These are phyloP conservation scores for Lachancea quebecensis DNA, from an alignment of 805 yeast species.

Conservation along the genomic window DNA sequence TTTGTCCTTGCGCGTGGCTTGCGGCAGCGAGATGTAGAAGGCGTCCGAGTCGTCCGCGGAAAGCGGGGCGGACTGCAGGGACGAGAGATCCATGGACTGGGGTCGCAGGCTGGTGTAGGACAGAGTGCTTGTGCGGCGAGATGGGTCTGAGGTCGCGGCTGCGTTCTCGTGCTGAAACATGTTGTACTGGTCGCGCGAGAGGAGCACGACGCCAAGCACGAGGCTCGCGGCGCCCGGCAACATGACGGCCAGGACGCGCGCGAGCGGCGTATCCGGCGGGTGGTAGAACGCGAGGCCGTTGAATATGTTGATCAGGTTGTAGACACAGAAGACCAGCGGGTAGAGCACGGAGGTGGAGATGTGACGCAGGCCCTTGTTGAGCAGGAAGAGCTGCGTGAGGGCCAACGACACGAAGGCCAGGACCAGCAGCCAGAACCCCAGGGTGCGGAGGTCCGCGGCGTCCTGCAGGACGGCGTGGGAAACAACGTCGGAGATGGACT, in stretches of 20 bases:
- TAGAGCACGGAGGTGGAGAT: conserved; percentile 66
- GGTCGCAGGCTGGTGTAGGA: conserved; percentile 14
- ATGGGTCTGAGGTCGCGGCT: not conserved
- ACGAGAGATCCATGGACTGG: conserved; percentile 8
- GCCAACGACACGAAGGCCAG: conserved; percentile 54
- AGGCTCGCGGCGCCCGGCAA: conserved; percentile 6
- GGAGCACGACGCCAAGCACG: conserved; percentile 6
- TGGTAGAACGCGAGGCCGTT: conserved; percentile 39
- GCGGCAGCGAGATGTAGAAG: conserved; percentile 11
- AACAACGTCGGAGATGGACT: conserved; percentile 67
- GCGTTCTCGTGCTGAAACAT: conserved; percentile 2
- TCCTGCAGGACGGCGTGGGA: conserved; percentile 26
- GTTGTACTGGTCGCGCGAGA: conserved; percentile 7
- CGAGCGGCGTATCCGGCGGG: conserved; percentile 2
- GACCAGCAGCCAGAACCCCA: conserved; percentile 23
- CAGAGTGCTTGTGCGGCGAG: conserved; percentile 9
- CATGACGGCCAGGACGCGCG: conserved; percentile 1
- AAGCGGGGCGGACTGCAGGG: conserved; percentile 2
- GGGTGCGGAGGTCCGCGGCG: conserved; percentile 1
- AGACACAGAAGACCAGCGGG: conserved; percentile 79
- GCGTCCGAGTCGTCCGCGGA: conserved; percentile 7
- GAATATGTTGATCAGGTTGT: conserved; percentile 60
- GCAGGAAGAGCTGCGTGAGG: conserved; percentile 60
- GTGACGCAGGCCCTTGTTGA: conserved; percentile 71
- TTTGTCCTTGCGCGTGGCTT: conserved; percentile 4